Evolutionary conservation across 2,329 filamentous ascomycete genomes (phyloP).

Genomic region (Colletotrichum sp.): DNA sequence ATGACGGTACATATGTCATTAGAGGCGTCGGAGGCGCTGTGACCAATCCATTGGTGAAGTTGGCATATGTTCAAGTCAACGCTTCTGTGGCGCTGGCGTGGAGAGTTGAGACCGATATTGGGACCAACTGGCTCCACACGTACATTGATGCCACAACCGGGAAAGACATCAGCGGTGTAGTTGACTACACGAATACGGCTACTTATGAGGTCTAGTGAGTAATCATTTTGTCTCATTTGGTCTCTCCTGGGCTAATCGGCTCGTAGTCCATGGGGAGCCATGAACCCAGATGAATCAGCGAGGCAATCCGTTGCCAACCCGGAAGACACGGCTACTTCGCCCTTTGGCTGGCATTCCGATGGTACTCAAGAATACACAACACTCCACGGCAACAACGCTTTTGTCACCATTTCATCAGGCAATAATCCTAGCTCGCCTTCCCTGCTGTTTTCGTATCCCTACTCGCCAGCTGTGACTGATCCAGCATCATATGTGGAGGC

Average conservation of each 20-base stretch:
- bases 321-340: slow-evolving; percentile 34
- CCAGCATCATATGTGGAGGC: slow-evolving; percentile 54
- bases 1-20: not conserved
- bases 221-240: fast-evolving
- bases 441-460: slow-evolving; percentile 27
- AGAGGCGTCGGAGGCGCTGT: not conserved
- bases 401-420: slow-evolving; percentile 29
- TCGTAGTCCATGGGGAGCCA: not conserved
- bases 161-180: not conserved
- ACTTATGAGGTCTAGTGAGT: not conserved
- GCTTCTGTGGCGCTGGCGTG: not conserved
- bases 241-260: not conserved
- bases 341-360: slow-evolving; percentile 58
- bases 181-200: not conserved
- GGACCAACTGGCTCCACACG: not conserved
- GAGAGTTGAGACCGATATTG: not conserved
- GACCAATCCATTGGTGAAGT: not conserved
- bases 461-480: slow-evolving; percentile 34
- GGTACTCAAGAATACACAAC: slow-evolving; percentile 53
- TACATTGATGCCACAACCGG: not conserved
- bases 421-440: not conserved
- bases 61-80: not conserved
- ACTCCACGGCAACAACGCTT: slow-evolving; percentile 64
- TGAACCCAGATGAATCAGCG: not conserved
- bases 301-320: not conserved